Conservation (phyloP, 2,329 filamentous ascomycete genomes). For the Scortechinia acanthostroma region DNA sequence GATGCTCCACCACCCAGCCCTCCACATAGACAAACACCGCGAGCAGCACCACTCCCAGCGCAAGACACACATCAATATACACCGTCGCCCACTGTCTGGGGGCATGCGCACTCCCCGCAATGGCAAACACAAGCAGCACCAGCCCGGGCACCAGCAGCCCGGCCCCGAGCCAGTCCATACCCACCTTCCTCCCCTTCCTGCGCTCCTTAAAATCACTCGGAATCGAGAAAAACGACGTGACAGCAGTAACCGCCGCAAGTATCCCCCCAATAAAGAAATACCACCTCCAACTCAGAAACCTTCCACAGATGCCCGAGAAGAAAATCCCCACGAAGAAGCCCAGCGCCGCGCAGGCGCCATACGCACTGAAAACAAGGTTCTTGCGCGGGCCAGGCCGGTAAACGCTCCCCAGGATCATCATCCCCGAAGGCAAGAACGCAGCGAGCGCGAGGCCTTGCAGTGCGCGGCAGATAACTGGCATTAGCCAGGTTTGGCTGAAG, state of each 20-base stretch:
- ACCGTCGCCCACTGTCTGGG: constrained; percentile 43
- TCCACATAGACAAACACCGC: constrained; percentile 43
- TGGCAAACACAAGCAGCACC: constrained; percentile 45
- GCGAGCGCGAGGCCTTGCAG: constrained; percentile 69
- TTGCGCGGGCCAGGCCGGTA: constrained; percentile 65
- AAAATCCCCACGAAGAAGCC: constrained; percentile 59
- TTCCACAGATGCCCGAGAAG: constrained; percentile 51
- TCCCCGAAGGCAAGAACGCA: constrained; percentile 62
- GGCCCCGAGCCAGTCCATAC: constrained; percentile 39
- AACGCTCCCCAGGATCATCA: constrained; percentile 57
- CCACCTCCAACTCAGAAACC: constrained; percentile 54
- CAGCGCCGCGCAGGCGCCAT: constrained; percentile 43
- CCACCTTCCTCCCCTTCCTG: constrained; percentile 30
- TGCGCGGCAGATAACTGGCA: constrained; percentile 69
- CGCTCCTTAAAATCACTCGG: constrained; percentile 37
- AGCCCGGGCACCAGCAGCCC: constrained; percentile 33
- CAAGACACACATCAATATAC: constrained; percentile 41
- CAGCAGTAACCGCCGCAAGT: constrained; percentile 33
- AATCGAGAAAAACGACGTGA: constrained; percentile 34
- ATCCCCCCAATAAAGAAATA: constrained; percentile 63
- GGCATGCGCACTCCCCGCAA: constrained; percentile 46
- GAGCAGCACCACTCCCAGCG: constrained; percentile 35
- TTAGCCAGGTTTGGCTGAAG: constrained; percentile 59
- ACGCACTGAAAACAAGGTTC: constrained; percentile 52
- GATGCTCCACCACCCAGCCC: constrained; percentile 37